Evolutionary conservation across 1,284 basidiomycete species (phyloP), one percentile per base, ranked within the genome.

Genomic region (Psilocybe mexicana): DNA sequence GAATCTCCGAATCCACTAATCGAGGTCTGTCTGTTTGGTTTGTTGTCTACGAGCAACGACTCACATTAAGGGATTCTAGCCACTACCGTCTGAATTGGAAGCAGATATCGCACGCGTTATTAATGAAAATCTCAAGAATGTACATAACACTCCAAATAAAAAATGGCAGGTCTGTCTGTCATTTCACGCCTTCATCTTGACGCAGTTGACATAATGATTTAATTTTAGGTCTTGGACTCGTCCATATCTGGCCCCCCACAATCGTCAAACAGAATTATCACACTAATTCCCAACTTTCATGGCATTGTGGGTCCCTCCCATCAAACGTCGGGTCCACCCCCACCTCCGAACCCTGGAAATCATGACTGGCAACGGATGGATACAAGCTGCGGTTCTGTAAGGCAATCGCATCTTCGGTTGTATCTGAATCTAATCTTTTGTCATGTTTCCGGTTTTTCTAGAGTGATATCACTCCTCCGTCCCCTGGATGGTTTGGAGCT

Each of bases 121-220:
- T 18, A 38, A 25, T 54, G 52, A 77, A 72, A 43, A 71, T 10
- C 73, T 85, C 59, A 43, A 43, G 28, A 54, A 45, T 24, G 43
- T 30, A 33, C 40, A 26, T 23, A 85, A 86, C 67, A 71, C 74
- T 28, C 74, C 86, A 58, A 84, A 81, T 69, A 75, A 84, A 54
- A 83, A 85, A 47, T 91, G 89, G 88, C 86, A 88, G 81, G 89
- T 86, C 60, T 58, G 84, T 76, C 18, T 14, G 28, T 14, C 28
- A 18, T 40, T 53, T 36, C 10, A 35, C 12, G 26, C 5, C 25
- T 8, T 43, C 18, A 43, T 55, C n/a, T 33, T n/a, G n/a, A 6
- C 4, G 18, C 23, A 3, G 50, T 3, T 43, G 25, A 24, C n/a
- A 12, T 38, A 43, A 38, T 52, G 5, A 43, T 30, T 48, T 51